Conservation (phyloP, 208 protist genomes). For the Phytomonas francai region DNA sequence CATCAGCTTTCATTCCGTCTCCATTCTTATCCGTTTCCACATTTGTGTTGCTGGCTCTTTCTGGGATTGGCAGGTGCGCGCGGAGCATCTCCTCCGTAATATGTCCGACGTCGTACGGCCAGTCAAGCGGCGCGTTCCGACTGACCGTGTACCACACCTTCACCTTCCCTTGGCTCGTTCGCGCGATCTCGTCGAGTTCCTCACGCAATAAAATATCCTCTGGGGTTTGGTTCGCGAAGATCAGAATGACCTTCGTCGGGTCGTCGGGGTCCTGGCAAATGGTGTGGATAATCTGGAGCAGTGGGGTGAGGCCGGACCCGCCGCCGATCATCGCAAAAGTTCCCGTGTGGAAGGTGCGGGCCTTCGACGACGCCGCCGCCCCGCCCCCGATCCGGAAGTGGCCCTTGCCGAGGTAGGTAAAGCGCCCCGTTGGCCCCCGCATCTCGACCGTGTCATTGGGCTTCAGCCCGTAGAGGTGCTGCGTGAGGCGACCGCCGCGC, state of each 20-base stretch:
- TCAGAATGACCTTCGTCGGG: slow-evolving; percentile 72
- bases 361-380: background rate
- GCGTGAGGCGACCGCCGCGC: slow-evolving; percentile 80
- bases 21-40: slow-evolving; percentile 3
- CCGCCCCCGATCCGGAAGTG: slow-evolving; percentile 18
- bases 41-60: slow-evolving; percentile 15
- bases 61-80: slow-evolving; percentile 43
- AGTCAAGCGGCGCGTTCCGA: slow-evolving; percentile 25
- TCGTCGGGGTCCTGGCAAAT: slow-evolving; percentile 66
- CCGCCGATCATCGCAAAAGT: slow-evolving; percentile 66
- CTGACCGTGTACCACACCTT: slow-evolving; percentile 82
- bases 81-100: slow-evolving; percentile 72
- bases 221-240: slow-evolving; percentile 86
- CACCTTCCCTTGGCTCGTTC: slow-evolving; percentile 31
- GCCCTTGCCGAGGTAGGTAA: slow-evolving; percentile 78
- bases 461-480: slow-evolving; percentile 78
- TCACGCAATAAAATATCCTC: slow-evolving; percentile 88
- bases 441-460: slow-evolving; percentile 83
- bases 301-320: slow-evolving; percentile 90
- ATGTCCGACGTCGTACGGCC: slow-evolving; percentile 64
- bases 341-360: slow-evolving; percentile 23
- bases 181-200: slow-evolving; percentile 65
- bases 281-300: slow-evolving; percentile 86
- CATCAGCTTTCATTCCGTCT: background rate
- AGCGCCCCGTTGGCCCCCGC: slow-evolving; percentile 80